Evolutionary conservation across 768 basidiomycete species (phyloP).

Genomic region (Rhizopogon sp.): DNA sequence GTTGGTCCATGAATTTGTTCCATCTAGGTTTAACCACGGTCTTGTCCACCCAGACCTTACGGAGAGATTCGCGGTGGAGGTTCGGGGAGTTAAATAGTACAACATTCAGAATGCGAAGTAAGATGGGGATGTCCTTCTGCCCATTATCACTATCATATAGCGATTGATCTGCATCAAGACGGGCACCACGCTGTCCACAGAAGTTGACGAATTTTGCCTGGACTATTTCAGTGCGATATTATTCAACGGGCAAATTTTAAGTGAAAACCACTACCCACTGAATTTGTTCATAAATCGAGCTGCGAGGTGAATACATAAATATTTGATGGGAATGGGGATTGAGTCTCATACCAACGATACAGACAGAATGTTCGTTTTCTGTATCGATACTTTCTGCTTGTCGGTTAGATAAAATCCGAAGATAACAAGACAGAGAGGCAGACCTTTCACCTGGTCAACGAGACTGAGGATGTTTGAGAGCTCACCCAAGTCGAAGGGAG

Average conservation of each 20-base stretch:
- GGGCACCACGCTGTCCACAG: conserved; percentile 32
- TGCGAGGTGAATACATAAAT: background rate
- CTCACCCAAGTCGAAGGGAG: conserved; percentile 31
- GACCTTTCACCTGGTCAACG: conserved; percentile 29
- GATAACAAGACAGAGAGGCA: background rate
- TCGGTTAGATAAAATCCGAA: background rate
- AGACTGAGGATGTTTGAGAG: conserved; percentile 31
- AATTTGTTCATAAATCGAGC: conserved; percentile 5
- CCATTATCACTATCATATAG: conserved; percentile 8
- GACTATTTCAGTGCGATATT: conserved; percentile 9
- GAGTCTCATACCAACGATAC: conserved; percentile 3
- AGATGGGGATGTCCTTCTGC: background rate
- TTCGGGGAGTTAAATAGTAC: conserved; percentile 43
- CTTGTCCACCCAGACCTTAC: conserved; percentile 41
- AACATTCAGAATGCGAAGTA: conserved; percentile 1
- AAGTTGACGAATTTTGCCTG: conserved; percentile 29
- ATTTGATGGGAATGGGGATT: background rate
- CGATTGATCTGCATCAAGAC: conserved; percentile 24
- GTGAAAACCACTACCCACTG: background rate
- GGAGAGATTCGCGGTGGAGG: conserved; percentile 35
- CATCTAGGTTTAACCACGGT: conserved; percentile 34
- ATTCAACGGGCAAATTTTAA: background rate
- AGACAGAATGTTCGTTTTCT: conserved; percentile 6
- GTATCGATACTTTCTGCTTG: conserved; percentile 1
- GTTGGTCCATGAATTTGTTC: conserved; percentile 33